Evolutionary conservation across 352 stramenopile genomes (phyloP), one percentile per base, ranked within the genome.

Genomic region (Phytophthora syringae): DNA sequence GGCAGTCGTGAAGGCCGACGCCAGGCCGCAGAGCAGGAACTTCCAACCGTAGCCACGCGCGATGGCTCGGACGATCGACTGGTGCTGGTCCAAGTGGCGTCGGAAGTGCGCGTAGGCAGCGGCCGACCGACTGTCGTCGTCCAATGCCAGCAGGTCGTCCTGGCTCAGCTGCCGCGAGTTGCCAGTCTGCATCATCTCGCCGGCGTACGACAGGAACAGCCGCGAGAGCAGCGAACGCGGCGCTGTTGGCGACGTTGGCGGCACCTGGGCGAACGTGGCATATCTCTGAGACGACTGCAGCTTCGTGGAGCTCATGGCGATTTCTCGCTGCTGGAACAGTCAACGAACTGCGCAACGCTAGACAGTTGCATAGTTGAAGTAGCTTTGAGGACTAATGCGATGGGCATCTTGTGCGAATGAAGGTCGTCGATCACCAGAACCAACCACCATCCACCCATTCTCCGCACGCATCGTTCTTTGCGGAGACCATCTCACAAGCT

Each of bases 111-210:
- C 43, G 21, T 67, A 79, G n/a, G 67, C 66, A 3, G 27, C 21
- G 5, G 42, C 20, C 12, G 64, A 61, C 7, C 52, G 36, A 50
- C 77, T 76, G 9, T 62, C 56, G 22, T 50, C 42, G 18, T 67
- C 60, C 34, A 75, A 63, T 25, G 69, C 55, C 72, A 74, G 80
- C 34, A 88, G 21, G 44, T 84, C 79, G 11, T 70, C 45, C 7
- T 62, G 25, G 16, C 74, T 15, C 21, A 88, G 70, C 56, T 82
- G 69, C 1, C 68, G 68, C 48, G 49, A 30, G 43, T 84, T 79
- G 62, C 79, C 77, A 3, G 56, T 20, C 16, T 50, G 20, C 52
- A 88, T 76, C 49, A 88, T 34, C 3, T 71, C 62, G 16, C 64
- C 55, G 22, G 66, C 70, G 62, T 68, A 85, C 21, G 55, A 53